A percentile compares a stretch with the other conserved stretches of the same genome.
Conservation (phyloP, 176 grass and related monocot genomes). For the Elymus sibiricus region DNA sequence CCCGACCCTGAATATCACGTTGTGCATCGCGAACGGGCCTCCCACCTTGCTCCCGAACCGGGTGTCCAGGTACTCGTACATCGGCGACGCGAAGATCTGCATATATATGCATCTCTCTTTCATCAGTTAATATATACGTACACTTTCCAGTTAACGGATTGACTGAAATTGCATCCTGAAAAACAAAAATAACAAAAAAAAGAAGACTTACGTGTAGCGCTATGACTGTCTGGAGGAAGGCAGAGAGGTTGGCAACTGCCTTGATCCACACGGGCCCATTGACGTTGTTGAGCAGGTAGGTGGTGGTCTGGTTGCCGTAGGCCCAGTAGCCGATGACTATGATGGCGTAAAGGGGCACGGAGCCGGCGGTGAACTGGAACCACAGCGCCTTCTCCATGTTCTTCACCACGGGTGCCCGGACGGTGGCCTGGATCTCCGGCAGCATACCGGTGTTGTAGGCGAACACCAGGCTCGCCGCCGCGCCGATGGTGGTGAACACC, state of each 20-base stretch:
- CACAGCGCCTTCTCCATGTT: constrained; percentile 74
- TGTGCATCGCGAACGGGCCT: constrained; percentile 43
- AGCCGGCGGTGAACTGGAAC: constrained; percentile 62
- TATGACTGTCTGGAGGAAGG: constrained; percentile 68
- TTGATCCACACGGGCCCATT: constrained; percentile 60
- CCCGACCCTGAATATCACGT: constrained; percentile 53
- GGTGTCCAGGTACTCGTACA: constrained; percentile 77
- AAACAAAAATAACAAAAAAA: too few species aligned
- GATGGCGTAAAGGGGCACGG: constrained; percentile 48
- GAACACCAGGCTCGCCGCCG: constrained; percentile 59
- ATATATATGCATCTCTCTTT: neutral
- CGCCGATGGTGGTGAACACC: constrained; percentile 54
- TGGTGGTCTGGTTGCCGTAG: constrained; percentile 59
- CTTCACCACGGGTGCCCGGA: constrained; percentile 51
- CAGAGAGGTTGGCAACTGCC: constrained; percentile 43
- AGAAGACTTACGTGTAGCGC: constrained; percentile 41
- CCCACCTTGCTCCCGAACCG: constrained; percentile 45
- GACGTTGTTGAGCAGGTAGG: constrained; percentile 61
- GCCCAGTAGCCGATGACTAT: constrained; percentile 67
- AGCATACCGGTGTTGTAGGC: constrained; percentile 81
- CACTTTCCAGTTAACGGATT: too few species aligned
- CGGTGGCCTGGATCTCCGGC: constrained; percentile 76
- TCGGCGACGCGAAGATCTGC: constrained; percentile 76
- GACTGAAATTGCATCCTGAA: too few species aligned
- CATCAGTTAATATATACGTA: too few species aligned